phyloP scores from a whole-genome alignment of 495 filamentous ascomycete species.

The Aspergillus egyptiacus region DNA sequence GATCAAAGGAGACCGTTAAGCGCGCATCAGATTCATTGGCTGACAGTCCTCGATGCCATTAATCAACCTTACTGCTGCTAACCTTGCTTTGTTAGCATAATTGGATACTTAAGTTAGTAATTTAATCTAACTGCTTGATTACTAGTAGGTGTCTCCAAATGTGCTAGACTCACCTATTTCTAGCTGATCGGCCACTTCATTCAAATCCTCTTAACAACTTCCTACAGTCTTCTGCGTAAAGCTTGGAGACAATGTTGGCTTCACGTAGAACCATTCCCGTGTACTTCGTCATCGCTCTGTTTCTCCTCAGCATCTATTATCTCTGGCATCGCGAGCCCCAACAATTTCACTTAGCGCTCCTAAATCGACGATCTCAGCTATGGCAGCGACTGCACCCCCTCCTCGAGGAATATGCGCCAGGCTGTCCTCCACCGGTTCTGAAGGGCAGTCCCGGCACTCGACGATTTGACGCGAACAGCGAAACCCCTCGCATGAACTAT shows the following conservation, averaged over 20 bases:
- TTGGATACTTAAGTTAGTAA: too few relatives aligned
- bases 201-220: too few relatives aligned
- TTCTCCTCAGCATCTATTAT: slow-evolving; percentile 4
- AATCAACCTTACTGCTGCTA: too few relatives aligned
- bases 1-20: too few relatives aligned
- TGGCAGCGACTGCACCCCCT: slow-evolving; percentile 16
- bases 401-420: slow-evolving; percentile 18
- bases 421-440: slow-evolving; percentile 15
- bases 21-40: too few relatives aligned
- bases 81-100: too few relatives aligned
- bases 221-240: too few relatives aligned
- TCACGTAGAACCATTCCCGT: not conserved
- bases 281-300: not conserved
- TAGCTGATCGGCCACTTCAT: too few relatives aligned
- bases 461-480: slow-evolving; percentile 18
- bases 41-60: too few relatives aligned
- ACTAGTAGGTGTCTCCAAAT: too few relatives aligned
- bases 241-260: slow-evolving; percentile 1
- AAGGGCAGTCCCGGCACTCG: slow-evolving; percentile 7
- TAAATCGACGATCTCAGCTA: slow-evolving; percentile 4
- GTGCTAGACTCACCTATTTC: too few relatives aligned
- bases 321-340: slow-evolving; percentile 1
- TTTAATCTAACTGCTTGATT: too few relatives aligned
- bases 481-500: slow-evolving; percentile 12
- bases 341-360: not conserved